Conservation (phyloP, 768 basidiomycete species). For the Tricholoma sp. region DNA sequence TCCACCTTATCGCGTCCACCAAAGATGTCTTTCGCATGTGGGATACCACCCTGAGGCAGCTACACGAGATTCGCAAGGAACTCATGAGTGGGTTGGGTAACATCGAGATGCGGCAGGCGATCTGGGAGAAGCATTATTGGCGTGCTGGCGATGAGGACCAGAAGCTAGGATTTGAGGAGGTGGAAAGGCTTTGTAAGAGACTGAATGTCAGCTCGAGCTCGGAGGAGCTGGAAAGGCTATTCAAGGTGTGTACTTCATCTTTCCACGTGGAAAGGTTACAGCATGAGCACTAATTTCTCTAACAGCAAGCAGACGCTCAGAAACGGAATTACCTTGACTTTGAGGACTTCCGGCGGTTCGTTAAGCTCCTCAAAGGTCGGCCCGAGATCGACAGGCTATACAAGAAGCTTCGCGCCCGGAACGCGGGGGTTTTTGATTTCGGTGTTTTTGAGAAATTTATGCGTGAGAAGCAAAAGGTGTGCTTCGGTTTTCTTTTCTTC, state of each 20-base stretch:
- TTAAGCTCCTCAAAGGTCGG: slow-evolving; percentile 78
- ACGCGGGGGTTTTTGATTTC: slow-evolving; percentile 31
- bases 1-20: slow-evolving; percentile 77
- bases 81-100: slow-evolving; percentile 75
- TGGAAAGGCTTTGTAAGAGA: slow-evolving; percentile 65
- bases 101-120: slow-evolving; percentile 58
- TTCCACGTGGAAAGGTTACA: neutral
- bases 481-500: slow-evolving; percentile 1
- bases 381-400: slow-evolving; percentile 75
- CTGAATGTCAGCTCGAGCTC: slow-evolving; percentile 63
- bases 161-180: slow-evolving; percentile 66
- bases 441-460: slow-evolving; percentile 42
- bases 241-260: slow-evolving; percentile 39
- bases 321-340: slow-evolving; percentile 67
- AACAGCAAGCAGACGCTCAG: slow-evolving; percentile 65
- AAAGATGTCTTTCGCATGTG: slow-evolving; percentile 46
- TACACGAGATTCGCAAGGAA: slow-evolving; percentile 65
- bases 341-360: slow-evolving; percentile 76
- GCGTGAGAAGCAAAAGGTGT: slow-evolving; percentile 41
- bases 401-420: slow-evolving; percentile 31
- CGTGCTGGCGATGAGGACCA: slow-evolving; percentile 66
- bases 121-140: slow-evolving; percentile 89
- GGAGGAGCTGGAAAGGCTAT: slow-evolving; percentile 55
- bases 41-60: slow-evolving; percentile 58
- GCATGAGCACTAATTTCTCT: neutral